Conservation (phyloP, 2,329 filamentous ascomycete species). For the Pyrenochaeta sp. region DNA sequence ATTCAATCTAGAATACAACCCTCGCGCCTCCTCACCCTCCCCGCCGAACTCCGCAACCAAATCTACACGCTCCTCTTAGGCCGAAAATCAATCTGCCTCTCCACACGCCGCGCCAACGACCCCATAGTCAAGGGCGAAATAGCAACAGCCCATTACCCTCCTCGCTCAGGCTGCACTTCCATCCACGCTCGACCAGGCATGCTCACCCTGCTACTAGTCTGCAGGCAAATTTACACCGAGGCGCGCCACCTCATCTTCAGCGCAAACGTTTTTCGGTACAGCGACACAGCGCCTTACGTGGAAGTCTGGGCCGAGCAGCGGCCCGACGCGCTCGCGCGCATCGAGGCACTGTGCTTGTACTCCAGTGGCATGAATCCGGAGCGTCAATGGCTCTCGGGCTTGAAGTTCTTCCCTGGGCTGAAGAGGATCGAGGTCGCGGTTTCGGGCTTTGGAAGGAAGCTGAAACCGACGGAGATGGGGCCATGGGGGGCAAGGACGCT, state of each 20-base stretch:
- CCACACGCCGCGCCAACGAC: too few relatives aligned
- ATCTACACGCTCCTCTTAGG: constrained; percentile 54
- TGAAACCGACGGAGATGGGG: neutral
- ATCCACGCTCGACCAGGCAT: neutral
- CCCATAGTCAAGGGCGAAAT: neutral
- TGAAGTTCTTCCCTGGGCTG: neutral
- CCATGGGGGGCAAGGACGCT: too few relatives aligned
- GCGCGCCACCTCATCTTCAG: neutral
- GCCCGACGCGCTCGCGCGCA: neutral
- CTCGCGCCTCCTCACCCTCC: constrained; percentile 53
- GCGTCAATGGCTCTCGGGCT: neutral
- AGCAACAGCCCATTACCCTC: neutral
- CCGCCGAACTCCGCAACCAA: constrained; percentile 66
- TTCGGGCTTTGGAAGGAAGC: neutral
- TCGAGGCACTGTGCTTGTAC: neutral
- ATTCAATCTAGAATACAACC: too few relatives aligned
- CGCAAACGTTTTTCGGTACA: neutral
- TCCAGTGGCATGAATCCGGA: neutral
- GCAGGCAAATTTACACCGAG: neutral
- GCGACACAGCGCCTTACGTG: neutral
- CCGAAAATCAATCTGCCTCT: neutral
- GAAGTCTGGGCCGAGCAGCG: neutral
- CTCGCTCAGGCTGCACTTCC: neutral
- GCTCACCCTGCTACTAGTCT: neutral
- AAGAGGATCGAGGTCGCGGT: neutral